Evolutionary conservation across 2,329 filamentous ascomycete genomes (phyloP), one percentile per base, ranked within the genome.

Genomic region (Aspergillus intermedius): DNA sequence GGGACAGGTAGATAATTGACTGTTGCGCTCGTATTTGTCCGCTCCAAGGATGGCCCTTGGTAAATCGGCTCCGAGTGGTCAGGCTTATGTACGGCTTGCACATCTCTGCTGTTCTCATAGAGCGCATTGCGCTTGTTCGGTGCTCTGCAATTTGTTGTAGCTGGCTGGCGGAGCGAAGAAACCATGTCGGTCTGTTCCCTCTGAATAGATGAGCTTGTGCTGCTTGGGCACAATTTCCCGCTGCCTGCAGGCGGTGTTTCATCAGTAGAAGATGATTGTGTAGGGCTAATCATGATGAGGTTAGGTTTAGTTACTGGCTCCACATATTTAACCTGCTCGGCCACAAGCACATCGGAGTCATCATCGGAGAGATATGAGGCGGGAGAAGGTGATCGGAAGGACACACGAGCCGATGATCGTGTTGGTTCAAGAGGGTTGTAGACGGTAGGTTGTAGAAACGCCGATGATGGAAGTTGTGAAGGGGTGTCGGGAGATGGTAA

Each of bases 231-330:
- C 10, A 41, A 4, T 3, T 41, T 41, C 17, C 19, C 19, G 17
- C 19, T 23, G 5, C 12, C 15, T 43, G 41, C 9, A 19, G 41
- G 56, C 60, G 10, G 48, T 45, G 8, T 50, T 48, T 48, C 55
- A 32, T n/a, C 50, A 43, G 34, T 19, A 21, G 52, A 43, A 13
- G 53, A 50, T 2, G 52, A 46, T 19, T 54, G 49, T 10, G n/a
- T 50, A 8, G 65, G 57, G 28, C 61, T 64, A 49, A 68, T 67
- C 46, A 62, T 55, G 32, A 68, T 60, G 49, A 68, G 42, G 23
- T 58, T 62, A 19, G 65, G 65, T 44, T 60, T 62, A 32, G 61
- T 55, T 5, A 48, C 49, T 5, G 65, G 65, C 48, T 63, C 62
- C 42, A 60, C 58, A 39, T 64, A 55, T 3, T 57, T 65, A 46